Percentiles rank a stretch among this genome's conserved stretches.
Evolutionary conservation across 2,329 filamentous ascomycete species (phyloP).

Genomic region (Aspergillus pseudoviridinutans): DNA sequence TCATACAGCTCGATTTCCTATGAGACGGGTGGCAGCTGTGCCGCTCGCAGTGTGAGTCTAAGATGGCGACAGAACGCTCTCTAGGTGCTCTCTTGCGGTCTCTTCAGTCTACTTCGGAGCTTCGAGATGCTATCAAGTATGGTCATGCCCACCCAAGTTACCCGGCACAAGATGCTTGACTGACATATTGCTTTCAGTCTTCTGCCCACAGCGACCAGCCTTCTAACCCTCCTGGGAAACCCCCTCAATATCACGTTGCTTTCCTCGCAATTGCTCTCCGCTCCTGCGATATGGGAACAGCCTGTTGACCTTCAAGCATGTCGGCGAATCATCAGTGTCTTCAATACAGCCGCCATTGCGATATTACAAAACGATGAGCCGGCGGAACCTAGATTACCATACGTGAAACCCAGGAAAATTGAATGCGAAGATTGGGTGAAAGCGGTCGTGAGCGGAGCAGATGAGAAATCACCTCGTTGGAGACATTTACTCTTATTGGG

Average conservation of each 20-base stretch:
- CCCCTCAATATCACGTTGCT: slow-evolving; percentile 59
- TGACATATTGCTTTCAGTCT: slow-evolving; percentile 35
- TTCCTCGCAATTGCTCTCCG: slow-evolving; percentile 56
- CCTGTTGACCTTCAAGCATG: slow-evolving; percentile 53
- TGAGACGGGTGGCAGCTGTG: slow-evolving; percentile 1
- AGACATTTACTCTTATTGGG: slow-evolving; percentile 77
- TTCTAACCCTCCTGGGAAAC: slow-evolving; percentile 52
- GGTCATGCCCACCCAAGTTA: slow-evolving; percentile 7
- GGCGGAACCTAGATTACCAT: slow-evolving; percentile 31
- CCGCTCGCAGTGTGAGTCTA: neutral
- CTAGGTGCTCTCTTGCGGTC: slow-evolving; percentile 58
- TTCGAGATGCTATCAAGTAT: slow-evolving; percentile 58
- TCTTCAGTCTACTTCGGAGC: slow-evolving; percentile 54
- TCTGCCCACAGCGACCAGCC: slow-evolving; percentile 49
- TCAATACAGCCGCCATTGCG: slow-evolving; percentile 57
- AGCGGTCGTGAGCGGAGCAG: slow-evolving; percentile 56
- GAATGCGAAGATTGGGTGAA: slow-evolving; percentile 55
- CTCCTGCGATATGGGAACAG: slow-evolving; percentile 56
- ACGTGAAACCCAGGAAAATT: slow-evolving; percentile 48
- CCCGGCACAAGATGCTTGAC: slow-evolving; percentile 8
- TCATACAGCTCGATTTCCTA: slow-evolving; percentile 1
- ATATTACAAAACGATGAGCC: slow-evolving; percentile 46
- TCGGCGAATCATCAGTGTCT: slow-evolving; percentile 57
- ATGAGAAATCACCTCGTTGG: slow-evolving; percentile 66
- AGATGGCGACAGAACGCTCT: slow-evolving; percentile 59